These are phyloP conservation scores for Globisporangium paroecandrum DNA, from an alignment of 352 stramenopile species.

Conservation along the genomic window DNA sequence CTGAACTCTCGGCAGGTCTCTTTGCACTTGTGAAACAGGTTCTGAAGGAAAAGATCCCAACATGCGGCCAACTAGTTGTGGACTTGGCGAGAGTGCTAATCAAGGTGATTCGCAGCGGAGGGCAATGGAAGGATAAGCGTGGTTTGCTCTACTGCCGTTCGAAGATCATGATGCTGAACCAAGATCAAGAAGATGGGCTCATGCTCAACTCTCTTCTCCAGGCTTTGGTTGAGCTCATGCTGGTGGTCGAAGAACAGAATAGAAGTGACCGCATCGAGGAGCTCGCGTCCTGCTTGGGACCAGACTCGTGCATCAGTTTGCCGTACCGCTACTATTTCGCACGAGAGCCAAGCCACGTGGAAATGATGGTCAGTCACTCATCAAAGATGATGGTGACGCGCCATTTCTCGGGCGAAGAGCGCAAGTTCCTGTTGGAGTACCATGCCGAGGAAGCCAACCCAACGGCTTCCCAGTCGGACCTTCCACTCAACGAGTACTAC, in stretches of 20 bases:
- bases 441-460: slow-evolving; percentile 37
- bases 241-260: slow-evolving; percentile 80
- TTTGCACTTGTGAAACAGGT: slow-evolving; percentile 78
- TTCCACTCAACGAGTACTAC: slow-evolving; percentile 28
- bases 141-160: slow-evolving; percentile 80
- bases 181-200: slow-evolving; percentile 76
- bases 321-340: slow-evolving; percentile 79
- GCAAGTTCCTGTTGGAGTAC: slow-evolving; percentile 73
- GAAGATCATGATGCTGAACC: slow-evolving; percentile 80
- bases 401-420: slow-evolving; percentile 71
- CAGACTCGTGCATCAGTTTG: slow-evolving; percentile 55
- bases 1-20: slow-evolving; percentile 56
- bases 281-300: slow-evolving; percentile 47
- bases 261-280: slow-evolving; percentile 41
- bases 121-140: slow-evolving; percentile 67
- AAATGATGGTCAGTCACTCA: slow-evolving; percentile 80
- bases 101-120: slow-evolving; percentile 53
- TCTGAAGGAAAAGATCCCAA: slow-evolving; percentile 52
- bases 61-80: slow-evolving; percentile 48
- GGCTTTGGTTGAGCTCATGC: slow-evolving; percentile 78
- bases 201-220: slow-evolving; percentile 77
- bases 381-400: slow-evolving; percentile 75
- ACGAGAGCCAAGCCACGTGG: slow-evolving; percentile 43
- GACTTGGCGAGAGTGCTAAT: slow-evolving; percentile 67
- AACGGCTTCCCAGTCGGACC: slow-evolving; percentile 15